Evolutionary conservation across 1,284 basidiomycete species (phyloP).

Genomic region (Exobasidium cylindrosporum): DNA sequence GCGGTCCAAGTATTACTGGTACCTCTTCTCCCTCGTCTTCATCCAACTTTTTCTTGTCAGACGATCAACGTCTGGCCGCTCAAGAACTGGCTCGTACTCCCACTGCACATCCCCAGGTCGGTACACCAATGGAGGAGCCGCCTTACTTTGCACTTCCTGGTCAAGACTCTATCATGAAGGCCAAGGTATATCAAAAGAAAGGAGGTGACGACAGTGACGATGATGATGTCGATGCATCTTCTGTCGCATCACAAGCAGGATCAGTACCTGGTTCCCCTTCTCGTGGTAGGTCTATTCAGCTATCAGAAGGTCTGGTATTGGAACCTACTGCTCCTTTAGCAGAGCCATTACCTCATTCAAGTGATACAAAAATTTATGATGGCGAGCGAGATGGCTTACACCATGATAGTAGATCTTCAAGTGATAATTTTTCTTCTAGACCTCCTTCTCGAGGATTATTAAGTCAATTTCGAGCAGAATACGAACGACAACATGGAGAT

Average conservation of each 20-base stretch:
- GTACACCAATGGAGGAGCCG: constrained; percentile 23
- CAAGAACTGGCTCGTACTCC: constrained; percentile 26
- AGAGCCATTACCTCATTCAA: constrained; percentile 3
- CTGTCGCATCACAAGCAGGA: constrained; percentile 49
- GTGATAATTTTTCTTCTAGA: not conserved
- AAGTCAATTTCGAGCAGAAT: not conserved
- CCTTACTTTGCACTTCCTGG: constrained; percentile 31
- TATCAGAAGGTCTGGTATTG: constrained; percentile 1
- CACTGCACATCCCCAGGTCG: constrained; percentile 30
- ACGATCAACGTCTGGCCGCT: not conserved
- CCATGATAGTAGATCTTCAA: not conserved
- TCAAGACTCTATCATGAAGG: not conserved
- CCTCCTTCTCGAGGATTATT: not conserved
- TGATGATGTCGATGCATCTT: constrained; percentile 40
- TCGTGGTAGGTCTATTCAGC: constrained; percentile 1
- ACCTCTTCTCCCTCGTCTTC: not conserved
- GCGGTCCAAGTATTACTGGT: not conserved
- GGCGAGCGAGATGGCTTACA: constrained; percentile 7
- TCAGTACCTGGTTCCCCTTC: constrained; percentile 43
- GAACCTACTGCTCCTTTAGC: not conserved
- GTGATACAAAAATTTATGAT: not conserved
- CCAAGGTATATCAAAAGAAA: constrained; percentile 12
- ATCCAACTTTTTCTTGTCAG: not conserved
- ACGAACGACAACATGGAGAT: not conserved
- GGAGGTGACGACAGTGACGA: constrained; percentile 26